Conservation (phyloP, 208 protist species). For the Acanthamoeba healyi region DNA sequence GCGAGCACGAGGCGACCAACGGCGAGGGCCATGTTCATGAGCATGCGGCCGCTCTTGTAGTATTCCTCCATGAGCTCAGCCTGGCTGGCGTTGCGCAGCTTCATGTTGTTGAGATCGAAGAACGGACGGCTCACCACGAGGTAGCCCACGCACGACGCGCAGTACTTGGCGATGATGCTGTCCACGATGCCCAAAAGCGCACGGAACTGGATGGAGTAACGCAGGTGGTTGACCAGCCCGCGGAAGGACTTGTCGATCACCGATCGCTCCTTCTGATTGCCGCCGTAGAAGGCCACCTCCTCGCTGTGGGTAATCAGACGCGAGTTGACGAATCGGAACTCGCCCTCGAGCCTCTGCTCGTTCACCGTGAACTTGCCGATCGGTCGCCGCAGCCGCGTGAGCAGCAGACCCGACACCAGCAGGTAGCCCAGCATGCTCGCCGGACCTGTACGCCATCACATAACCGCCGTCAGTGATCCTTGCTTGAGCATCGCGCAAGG, state of each 20-base stretch:
- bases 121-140: constrained; percentile 86
- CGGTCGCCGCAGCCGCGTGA: constrained; percentile 80
- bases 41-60: constrained; percentile 84
- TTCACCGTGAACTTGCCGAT: constrained; percentile 30
- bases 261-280: not conserved
- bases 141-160: constrained; percentile 85
- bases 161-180: constrained; percentile 53
- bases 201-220: constrained; percentile 24
- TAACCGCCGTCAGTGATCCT: too few species aligned
- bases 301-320: constrained; percentile 74
- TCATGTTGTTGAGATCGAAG: constrained; percentile 76
- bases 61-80: constrained; percentile 83
- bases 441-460: too few species aligned
- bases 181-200: constrained; percentile 15
- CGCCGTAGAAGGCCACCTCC: constrained; percentile 82
- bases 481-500: not conserved
- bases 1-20: constrained; percentile 87
- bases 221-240: constrained; percentile 11
- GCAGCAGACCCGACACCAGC: constrained; percentile 84
- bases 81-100: constrained; percentile 43
- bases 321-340: not conserved
- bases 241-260: constrained; percentile 3
- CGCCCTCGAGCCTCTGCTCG: not conserved
- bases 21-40: constrained; percentile 84
- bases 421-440: constrained; percentile 88